phyloP scores from a whole-genome alignment of 495 filamentous ascomycete genomes.

The Penicillium crystallinum region DNA sequence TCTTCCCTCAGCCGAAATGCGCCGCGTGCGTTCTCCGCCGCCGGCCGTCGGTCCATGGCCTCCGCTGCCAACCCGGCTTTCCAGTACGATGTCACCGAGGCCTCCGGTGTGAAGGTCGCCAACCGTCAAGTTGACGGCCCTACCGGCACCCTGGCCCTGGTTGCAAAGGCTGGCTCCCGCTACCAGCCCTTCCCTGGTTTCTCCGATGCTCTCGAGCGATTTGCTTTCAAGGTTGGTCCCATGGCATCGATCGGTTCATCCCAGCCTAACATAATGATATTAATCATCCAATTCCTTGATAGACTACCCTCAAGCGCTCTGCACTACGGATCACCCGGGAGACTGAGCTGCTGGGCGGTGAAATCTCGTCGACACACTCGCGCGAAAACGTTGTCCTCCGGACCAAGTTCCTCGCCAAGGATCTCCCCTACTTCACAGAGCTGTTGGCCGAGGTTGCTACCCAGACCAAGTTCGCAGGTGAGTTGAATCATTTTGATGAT shows the following conservation, averaged over 20 bases:
- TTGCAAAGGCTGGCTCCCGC: conserved; percentile 87
- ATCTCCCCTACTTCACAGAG: conserved; percentile 97
- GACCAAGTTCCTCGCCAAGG: conserved; percentile 89
- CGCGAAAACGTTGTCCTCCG: conserved; percentile 87
- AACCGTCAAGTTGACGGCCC: conserved; percentile 81
- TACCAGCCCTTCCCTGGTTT: conserved; percentile 87
- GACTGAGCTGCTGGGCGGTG: conserved; percentile 85
- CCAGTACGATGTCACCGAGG: conserved; percentile 81
- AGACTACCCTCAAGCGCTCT: conserved; percentile 83
- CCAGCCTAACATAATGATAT: neutral
- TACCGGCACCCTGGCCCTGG: conserved; percentile 82
- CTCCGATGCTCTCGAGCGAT: conserved; percentile 83
- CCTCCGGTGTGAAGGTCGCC: conserved; percentile 83
- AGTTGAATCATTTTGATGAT: conserved; percentile 23
- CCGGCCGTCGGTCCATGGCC: conserved; percentile 68
- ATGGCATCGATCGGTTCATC: conserved; percentile 22
- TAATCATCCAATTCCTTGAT: conserved; percentile 17
- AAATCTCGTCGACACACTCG: conserved; percentile 78
- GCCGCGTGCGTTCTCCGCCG: conserved; percentile 59
- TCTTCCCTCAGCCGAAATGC: conserved; percentile 72
- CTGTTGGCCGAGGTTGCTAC: conserved; percentile 86
- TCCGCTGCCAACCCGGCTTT: conserved; percentile 74
- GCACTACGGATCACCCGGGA: conserved; percentile 90
- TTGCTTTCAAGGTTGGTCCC: conserved; percentile 85
- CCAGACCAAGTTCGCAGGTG: conserved; percentile 79